Percentiles rank a stretch among this genome's conserved stretches.
Evolutionary conservation across 1,284 basidiomycete genomes (phyloP).

Genomic region (Singerocomus inundabilis): DNA sequence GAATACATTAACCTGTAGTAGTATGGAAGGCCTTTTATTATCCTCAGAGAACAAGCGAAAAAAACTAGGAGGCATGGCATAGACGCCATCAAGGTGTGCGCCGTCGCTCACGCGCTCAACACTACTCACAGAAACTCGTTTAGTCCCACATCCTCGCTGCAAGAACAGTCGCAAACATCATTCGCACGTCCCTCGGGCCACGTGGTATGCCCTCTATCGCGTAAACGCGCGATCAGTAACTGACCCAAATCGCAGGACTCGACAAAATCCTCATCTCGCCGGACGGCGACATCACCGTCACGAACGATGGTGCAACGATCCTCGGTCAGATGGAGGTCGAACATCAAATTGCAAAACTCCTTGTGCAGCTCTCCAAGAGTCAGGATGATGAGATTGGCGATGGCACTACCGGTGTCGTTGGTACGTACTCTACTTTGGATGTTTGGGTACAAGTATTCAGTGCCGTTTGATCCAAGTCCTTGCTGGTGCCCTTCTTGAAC

Average conservation of each 20-base stretch:
- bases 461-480: conserved; percentile 65
- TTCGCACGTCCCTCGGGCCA: conserved; percentile 93
- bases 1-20: conserved; percentile 34
- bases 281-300: conserved; percentile 98
- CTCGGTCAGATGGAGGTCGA: conserved; percentile 97
- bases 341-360: conserved; percentile 96
- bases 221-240: conserved; percentile 1
- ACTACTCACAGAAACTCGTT: background rate
- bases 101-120: background rate
- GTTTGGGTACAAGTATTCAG: conserved; percentile 2
- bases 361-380: conserved; percentile 95
- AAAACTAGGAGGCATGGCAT: conserved; percentile 94
- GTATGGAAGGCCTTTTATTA: conserved; percentile 98
- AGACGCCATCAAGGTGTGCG: conserved; percentile 90
- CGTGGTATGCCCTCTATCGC: conserved; percentile 55
- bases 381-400: conserved; percentile 99
- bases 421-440: conserved; percentile 49
- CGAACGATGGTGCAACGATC: conserved; percentile 98
- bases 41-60: conserved; percentile 91
- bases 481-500: conserved; percentile 92
- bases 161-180: conserved; percentile 90
- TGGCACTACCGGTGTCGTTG: conserved; percentile 98
- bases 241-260: conserved; percentile 56
- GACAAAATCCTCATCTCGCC: conserved; percentile 99
- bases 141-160: conserved; percentile 95